A percentile compares a stretch with the other conserved stretches of the same genome.
These are phyloP conservation scores for Arctium minus DNA, from an alignment of 129 eudicot species.

Conservation along the genomic window DNA sequence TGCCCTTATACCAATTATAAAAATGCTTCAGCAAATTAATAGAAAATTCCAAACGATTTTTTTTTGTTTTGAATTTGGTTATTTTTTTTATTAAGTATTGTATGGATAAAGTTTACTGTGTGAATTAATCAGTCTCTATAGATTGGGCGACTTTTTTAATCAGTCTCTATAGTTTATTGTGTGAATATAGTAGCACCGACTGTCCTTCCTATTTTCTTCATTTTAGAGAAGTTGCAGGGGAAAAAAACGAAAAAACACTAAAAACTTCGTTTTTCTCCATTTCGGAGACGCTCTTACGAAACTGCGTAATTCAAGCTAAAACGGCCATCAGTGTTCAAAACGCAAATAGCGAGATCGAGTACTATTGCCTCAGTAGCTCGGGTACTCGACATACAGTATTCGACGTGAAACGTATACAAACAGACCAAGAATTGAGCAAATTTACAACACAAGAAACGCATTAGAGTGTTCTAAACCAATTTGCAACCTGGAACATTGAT, in stretches of 20 bases:
- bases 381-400: background rate
- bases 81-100: too few relatives aligned
- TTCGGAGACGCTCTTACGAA: background rate
- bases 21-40: too few relatives aligned
- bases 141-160: too few relatives aligned
- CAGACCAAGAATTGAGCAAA: background rate
- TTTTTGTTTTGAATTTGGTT: too few relatives aligned
- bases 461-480: constrained; percentile 8
- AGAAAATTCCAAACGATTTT: too few relatives aligned
- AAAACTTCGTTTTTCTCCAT: background rate
- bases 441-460: background rate
- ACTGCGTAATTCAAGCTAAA: background rate
- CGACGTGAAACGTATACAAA: background rate
- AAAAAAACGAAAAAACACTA: background rate
- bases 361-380: background rate
- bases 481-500: constrained; percentile 62
- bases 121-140: too few relatives aligned
- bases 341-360: background rate
- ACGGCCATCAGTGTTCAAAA: background rate
- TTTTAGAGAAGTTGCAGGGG: background rate
- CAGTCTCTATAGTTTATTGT: too few relatives aligned
- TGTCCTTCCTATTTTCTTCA: background rate
- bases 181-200: too few relatives aligned
- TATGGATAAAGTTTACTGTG: too few relatives aligned
- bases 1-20: too few relatives aligned